Conservation (phyloP, 2,329 filamentous ascomycete genomes). For the Microdochium bolleyi region DNA sequence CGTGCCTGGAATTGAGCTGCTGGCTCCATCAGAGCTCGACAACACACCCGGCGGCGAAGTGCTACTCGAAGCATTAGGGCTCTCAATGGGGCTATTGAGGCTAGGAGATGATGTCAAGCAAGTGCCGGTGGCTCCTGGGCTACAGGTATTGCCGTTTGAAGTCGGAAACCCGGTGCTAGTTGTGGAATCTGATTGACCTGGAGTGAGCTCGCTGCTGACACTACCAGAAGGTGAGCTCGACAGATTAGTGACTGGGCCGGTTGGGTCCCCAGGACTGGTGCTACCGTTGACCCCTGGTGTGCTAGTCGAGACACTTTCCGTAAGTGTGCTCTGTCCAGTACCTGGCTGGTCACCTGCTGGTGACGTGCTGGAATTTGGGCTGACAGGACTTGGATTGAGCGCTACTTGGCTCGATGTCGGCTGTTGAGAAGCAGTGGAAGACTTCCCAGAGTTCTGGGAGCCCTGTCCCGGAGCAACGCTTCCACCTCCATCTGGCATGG, state of each 20-base stretch:
- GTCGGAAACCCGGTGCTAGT: conserved; percentile 4
- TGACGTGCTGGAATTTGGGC: not conserved
- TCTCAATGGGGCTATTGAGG: not conserved
- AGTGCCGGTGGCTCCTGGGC: not conserved
- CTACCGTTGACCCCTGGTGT: not conserved
- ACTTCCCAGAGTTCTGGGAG: no score
- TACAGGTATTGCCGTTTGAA: not conserved
- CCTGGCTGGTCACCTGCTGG: not conserved
- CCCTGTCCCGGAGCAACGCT: conserved; percentile 6
- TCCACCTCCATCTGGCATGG: conserved; percentile 4
- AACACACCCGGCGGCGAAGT: not conserved
- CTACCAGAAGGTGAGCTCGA: not conserved
- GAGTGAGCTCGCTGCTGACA: conserved; percentile 2
- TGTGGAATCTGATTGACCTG: conserved; percentile 6
- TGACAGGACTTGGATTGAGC: no score
- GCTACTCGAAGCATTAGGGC: not conserved
- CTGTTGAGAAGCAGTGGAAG: no score
- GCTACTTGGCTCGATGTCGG: no score
- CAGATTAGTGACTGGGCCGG: not conserved
- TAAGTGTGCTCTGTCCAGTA: not conserved
- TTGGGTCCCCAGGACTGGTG: no score
- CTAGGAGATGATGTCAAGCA: not conserved
- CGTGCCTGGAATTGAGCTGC: not conserved
- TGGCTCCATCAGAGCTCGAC: not conserved
- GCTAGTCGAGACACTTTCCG: not conserved